These are phyloP conservation scores for Scedosporium boydii DNA, from an alignment of 2,329 filamentous ascomycete genomes.

Conservation along the genomic window DNA sequence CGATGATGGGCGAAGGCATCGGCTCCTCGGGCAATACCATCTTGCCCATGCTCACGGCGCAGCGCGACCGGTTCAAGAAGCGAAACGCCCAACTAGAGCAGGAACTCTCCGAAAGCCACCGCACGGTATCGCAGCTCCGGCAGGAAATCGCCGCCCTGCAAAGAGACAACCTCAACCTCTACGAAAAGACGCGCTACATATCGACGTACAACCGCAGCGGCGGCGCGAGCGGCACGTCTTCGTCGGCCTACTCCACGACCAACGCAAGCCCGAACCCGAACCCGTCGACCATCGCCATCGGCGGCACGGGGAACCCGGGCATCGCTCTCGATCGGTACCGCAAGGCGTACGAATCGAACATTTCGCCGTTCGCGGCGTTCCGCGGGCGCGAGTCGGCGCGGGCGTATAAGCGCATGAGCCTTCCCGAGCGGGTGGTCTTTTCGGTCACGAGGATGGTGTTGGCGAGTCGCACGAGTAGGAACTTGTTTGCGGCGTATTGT, in stretches of 20 bases:
- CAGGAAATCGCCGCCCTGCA: slow-evolving; percentile 88
- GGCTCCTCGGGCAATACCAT: slow-evolving; percentile 40
- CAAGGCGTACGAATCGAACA: slow-evolving; percentile 86
- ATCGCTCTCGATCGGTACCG: slow-evolving; percentile 76
- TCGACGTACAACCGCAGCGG: slow-evolving; percentile 77
- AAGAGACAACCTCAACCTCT: slow-evolving; percentile 90
- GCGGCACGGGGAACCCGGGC: slow-evolving; percentile 46
- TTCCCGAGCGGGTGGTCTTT: slow-evolving; percentile 84
- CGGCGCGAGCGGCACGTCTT: slow-evolving; percentile 47
- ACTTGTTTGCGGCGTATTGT: slow-evolving; percentile 89
- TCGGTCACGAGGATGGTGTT: slow-evolving; percentile 85
- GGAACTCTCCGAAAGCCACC: slow-evolving; percentile 77
- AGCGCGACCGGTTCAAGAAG: slow-evolving; percentile 96
- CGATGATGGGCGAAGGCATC: slow-evolving; percentile 46
- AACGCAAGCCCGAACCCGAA: slow-evolving; percentile 78
- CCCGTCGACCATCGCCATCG: slow-evolving; percentile 56
- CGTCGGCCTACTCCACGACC: slow-evolving; percentile 54
- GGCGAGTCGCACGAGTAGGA: slow-evolving; percentile 80
- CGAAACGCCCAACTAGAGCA: slow-evolving; percentile 84
- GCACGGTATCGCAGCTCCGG: slow-evolving; percentile 72
- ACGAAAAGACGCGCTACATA: slow-evolving; percentile 95
- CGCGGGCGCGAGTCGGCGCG: slow-evolving; percentile 84
- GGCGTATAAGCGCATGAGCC: slow-evolving; percentile 85
- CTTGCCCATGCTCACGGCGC: slow-evolving; percentile 94
- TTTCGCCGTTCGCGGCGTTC: slow-evolving; percentile 94